Evolutionary conservation across 495 filamentous ascomycete genomes (phyloP).

Genomic region (Penicillium coprophilum): DNA sequence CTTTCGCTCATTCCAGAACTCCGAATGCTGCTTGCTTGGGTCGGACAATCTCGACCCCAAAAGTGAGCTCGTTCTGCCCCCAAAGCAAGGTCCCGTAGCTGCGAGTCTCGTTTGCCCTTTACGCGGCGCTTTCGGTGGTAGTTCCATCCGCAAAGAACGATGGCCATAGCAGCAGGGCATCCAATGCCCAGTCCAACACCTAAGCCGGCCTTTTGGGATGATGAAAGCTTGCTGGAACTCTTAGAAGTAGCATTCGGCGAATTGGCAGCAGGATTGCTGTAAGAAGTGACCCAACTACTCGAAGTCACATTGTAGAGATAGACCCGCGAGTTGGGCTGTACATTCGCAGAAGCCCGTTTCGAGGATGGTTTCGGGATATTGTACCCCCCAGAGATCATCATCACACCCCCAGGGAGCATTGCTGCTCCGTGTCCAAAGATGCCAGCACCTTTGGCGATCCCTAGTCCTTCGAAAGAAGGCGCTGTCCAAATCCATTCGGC

Average conservation of each 20-base stretch:
- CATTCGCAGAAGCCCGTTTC: conserved; percentile 38
- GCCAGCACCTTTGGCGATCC: conserved; percentile 52
- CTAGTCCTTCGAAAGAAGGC: conserved; percentile 30
- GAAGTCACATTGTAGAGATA: conserved; percentile 81
- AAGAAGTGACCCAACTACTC: conserved; percentile 65
- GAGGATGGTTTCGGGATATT: conserved; percentile 55
- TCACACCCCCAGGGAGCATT: conserved; percentile 80
- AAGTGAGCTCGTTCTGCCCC: conserved; percentile 49
- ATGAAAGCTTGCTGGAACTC: conserved; percentile 21
- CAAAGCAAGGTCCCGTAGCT: conserved; percentile 53
- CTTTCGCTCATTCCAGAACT: conserved; percentile 32
- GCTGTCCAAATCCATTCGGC: conserved; percentile 72
- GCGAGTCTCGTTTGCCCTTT: conserved; percentile 49
- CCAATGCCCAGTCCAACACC: conserved; percentile 76
- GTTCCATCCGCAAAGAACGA: conserved; percentile 55
- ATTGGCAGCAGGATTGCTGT: conserved; percentile 54
- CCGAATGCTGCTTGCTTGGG: conserved; percentile 40
- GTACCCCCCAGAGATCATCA: conserved; percentile 88
- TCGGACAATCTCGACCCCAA: conserved; percentile 38
- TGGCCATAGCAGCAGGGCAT: conserved; percentile 50
- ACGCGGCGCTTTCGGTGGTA: conserved; percentile 54
- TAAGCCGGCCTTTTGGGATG: conserved; percentile 60
- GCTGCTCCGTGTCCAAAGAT: conserved; percentile 83
- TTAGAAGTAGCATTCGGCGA: not conserved
- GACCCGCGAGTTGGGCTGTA: conserved; percentile 42